A percentile compares a stretch with the other conserved stretches of the same genome.
Evolutionary conservation across 805 yeast genomes (phyloP).

Genomic region (Sugiyamaella mastotermitis): DNA sequence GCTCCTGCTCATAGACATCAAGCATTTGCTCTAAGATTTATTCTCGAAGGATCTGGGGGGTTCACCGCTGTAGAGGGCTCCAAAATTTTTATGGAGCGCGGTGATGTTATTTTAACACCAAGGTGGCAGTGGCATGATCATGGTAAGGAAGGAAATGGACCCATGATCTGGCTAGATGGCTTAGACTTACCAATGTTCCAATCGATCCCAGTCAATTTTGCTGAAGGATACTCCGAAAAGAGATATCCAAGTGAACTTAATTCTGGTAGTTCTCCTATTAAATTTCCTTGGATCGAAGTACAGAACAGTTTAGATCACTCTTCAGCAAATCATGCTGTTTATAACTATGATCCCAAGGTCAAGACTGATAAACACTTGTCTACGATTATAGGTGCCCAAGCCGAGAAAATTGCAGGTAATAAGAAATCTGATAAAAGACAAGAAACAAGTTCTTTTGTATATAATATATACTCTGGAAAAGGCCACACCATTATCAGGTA

Average conservation of each 20-base stretch:
- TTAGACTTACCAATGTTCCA: constrained; percentile 10
- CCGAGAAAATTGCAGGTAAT: constrained; percentile 7
- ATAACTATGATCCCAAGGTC: constrained; percentile 5
- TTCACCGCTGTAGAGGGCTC: constrained; percentile 12
- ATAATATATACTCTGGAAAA: constrained; percentile 9
- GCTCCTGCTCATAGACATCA: constrained; percentile 10
- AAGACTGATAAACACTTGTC: constrained; percentile 4
- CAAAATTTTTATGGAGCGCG: constrained; percentile 10
- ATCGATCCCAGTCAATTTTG: constrained; percentile 9
- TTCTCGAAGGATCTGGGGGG: constrained; percentile 9
- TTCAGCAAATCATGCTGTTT: background rate
- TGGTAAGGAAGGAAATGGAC: constrained; percentile 9
- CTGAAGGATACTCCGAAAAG: constrained; percentile 8
- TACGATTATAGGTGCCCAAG: constrained; percentile 13
- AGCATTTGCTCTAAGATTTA: constrained; percentile 11
- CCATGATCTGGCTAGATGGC: constrained; percentile 12
- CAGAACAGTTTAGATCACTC: constrained; percentile 3
- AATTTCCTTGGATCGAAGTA: constrained; percentile 5
- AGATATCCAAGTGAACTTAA: constrained; percentile 7
- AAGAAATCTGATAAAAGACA: constrained; percentile 1
- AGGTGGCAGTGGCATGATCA: constrained; percentile 12
- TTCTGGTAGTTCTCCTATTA: constrained; percentile 2
- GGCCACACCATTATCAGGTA: constrained; percentile 7
- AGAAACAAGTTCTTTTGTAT: constrained; percentile 11
- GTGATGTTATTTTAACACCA: constrained; percentile 9